A percentile compares a stretch with the other conserved stretches of the same genome.
Evolutionary conservation across 2,329 filamentous ascomycete species (phyloP).

Genomic region (Penicillium italicum): DNA sequence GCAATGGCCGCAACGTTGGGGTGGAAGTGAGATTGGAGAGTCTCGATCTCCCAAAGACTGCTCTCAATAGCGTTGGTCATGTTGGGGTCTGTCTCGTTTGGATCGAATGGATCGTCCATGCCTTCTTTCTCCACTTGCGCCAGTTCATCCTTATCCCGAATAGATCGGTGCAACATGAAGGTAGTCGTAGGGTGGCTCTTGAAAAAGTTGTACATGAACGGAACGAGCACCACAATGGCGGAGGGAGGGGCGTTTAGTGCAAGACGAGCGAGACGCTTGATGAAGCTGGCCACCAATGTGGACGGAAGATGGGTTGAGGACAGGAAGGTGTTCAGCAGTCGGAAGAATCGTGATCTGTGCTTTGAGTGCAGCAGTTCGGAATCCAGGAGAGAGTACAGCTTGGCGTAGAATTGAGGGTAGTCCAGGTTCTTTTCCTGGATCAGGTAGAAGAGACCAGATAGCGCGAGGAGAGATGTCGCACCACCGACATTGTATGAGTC

Average conservation of each 20-base stretch:
- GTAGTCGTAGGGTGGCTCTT: constrained; percentile 86
- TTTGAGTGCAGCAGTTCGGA: constrained; percentile 85
- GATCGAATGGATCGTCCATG: constrained; percentile 72
- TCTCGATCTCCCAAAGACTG: constrained; percentile 90
- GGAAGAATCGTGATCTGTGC: constrained; percentile 89
- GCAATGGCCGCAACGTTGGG: constrained; percentile 93
- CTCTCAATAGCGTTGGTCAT: constrained; percentile 84
- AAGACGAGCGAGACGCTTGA: constrained; percentile 85
- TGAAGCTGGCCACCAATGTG: constrained; percentile 85
- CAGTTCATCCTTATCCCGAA: constrained; percentile 56
- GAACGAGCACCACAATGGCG: constrained; percentile 82
- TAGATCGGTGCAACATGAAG: constrained; percentile 88
- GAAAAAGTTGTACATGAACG: constrained; percentile 93
- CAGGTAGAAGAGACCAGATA: constrained; percentile 91
- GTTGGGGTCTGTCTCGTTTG: constrained; percentile 75
- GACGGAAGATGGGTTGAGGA: constrained; percentile 88
- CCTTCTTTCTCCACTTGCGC: constrained; percentile 59
- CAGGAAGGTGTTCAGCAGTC: constrained; percentile 85
- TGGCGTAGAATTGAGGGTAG: constrained; percentile 89
- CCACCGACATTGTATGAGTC: constrained; percentile 87
- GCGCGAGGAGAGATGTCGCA: constrained; percentile 77
- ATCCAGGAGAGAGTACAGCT: constrained; percentile 90
- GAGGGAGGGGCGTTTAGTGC: constrained; percentile 84
- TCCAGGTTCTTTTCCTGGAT: constrained; percentile 93
- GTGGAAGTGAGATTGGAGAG: constrained; percentile 88